Base-by-base conservation (phyloP, 1,284 basidiomycete genomes). In the Coniferiporia sulphurascens region DNA sequence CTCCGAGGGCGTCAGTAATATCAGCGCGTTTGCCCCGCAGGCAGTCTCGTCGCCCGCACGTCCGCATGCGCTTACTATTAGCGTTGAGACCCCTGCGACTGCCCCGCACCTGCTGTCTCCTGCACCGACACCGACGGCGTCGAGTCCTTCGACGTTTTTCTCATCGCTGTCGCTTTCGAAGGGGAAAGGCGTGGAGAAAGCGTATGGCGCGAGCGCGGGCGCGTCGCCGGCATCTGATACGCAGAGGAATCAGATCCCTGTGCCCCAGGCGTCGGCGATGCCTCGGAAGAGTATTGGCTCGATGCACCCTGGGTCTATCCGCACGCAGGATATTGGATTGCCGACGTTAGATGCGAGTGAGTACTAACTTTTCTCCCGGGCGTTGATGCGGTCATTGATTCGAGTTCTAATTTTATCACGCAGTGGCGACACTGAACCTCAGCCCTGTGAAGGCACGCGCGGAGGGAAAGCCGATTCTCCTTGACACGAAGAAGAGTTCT, bases 391-490 rank as follows among this genome's bases (percentile, higher is more conserved):
- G 13, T 34, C 22, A 13, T 32, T 55, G 7, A 46, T 41, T 41
- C 38, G 15, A 41, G 12, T 12, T 41, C 38, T 13, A 27, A 15
- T 12, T 27, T 21, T 17, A 4, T 21, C 21, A 21, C 55, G 21
- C 34, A 59, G 61, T 53, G 43, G 58, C 57, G 19, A 62, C 58
- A 12, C 22, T 53, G 48, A 45, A 84, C 62, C 82, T 91, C 81
- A 87, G 81, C 63, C 89, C 91, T 38, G 78, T 88, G 36, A 85
- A 87, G 72, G 80, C 84, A 64, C 76, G 84, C 44, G 74, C 76
- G 7, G 73, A 74, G 8, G 80, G 81, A n/a, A 80, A 80, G 63
- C 91, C 91, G 9, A 91, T 93, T 55, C 79, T 78, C 27, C 79
- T 93, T 4, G 73, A 80, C 48, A 72, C 77, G 1, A 75, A 72